phyloP scores from a whole-genome alignment of 768 basidiomycete genomes.

The Boletus tomentosulus region DNA sequence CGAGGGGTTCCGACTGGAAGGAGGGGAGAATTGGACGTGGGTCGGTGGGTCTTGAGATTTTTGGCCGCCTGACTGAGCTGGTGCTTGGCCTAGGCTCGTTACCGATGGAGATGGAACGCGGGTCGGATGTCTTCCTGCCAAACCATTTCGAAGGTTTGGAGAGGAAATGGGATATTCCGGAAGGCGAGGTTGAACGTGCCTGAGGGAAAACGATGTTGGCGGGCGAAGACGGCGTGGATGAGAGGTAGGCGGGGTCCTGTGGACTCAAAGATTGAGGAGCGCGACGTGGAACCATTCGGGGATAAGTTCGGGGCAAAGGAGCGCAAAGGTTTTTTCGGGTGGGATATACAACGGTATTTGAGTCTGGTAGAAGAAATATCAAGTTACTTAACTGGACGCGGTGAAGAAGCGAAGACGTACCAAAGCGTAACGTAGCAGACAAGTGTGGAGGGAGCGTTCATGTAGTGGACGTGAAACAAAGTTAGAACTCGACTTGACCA shows the following conservation, averaged over 20 bases:
- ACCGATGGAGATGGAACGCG: constrained; percentile 38
- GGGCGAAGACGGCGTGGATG: constrained; percentile 30
- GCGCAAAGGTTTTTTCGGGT: constrained; percentile 9
- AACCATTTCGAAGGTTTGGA: constrained; percentile 74
- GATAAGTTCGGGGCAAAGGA: constrained; percentile 19
- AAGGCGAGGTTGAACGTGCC: constrained; percentile 60
- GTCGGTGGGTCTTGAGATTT: constrained; percentile 83
- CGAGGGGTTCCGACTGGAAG: constrained; percentile 45
- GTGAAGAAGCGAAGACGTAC: constrained; percentile 6
- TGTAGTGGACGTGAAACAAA: constrained; percentile 20
- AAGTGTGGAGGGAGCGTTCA: constrained; percentile 1
- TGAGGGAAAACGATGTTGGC: constrained; percentile 37
- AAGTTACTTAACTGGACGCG: neutral
- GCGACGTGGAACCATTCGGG: constrained; percentile 49
- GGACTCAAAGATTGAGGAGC: constrained; percentile 38
- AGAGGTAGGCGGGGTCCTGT: constrained; percentile 24
- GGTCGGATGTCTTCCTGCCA: constrained; percentile 51
- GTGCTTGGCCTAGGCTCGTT: constrained; percentile 48
- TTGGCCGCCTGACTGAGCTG: constrained; percentile 57
- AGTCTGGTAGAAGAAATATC: neutral
- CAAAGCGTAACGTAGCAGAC: neutral
- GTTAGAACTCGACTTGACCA: neutral
- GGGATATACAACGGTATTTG: neutral
- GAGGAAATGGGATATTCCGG: constrained; percentile 60
- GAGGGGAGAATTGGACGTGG: constrained; percentile 64